Percentiles rank a stretch among this genome's conserved stretches.
Conservation (phyloP, 116 monocot species). For the Papilionanthe hybrid region DNA sequence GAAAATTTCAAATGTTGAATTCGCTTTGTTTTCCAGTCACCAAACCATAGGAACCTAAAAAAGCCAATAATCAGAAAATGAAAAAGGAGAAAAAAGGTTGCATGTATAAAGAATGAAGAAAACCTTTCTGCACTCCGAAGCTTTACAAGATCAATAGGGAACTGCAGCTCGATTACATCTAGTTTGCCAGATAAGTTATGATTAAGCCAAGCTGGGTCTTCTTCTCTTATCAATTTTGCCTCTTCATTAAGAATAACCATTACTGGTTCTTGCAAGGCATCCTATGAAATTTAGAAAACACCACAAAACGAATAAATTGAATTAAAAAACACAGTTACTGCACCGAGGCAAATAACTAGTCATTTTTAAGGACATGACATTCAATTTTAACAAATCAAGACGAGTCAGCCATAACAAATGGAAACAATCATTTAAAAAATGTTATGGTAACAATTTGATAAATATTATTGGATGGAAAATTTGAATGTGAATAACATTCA, state of each 20-base stretch:
- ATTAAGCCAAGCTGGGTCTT: constrained; percentile 60
- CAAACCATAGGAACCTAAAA: constrained; percentile 57
- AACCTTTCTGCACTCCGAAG: constrained; percentile 54
- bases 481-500: neutral
- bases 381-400: too few species aligned
- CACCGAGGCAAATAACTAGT: neutral
- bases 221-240: constrained; percentile 23
- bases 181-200: constrained; percentile 29
- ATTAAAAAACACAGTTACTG: neutral
- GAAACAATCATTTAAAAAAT: neutral
- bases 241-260: constrained; percentile 55
- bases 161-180: constrained; percentile 25
- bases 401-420: too few species aligned
- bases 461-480: neutral
- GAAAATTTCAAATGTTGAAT: constrained; percentile 6
- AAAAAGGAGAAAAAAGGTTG: constrained; percentile 6
- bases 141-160: constrained; percentile 41
- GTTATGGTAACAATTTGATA: neutral
- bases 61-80: neutral
- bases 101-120: neutral
- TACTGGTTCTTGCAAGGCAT: constrained; percentile 64
- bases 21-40: constrained; percentile 48
- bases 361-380: neutral
- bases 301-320: neutral
- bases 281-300: constrained; percentile 37